Percentiles rank a stretch among this genome's conserved stretches.
phyloP scores from a whole-genome alignment of 1,139 yeast species.

The Kurtzmaniella quercitrusa region DNA sequence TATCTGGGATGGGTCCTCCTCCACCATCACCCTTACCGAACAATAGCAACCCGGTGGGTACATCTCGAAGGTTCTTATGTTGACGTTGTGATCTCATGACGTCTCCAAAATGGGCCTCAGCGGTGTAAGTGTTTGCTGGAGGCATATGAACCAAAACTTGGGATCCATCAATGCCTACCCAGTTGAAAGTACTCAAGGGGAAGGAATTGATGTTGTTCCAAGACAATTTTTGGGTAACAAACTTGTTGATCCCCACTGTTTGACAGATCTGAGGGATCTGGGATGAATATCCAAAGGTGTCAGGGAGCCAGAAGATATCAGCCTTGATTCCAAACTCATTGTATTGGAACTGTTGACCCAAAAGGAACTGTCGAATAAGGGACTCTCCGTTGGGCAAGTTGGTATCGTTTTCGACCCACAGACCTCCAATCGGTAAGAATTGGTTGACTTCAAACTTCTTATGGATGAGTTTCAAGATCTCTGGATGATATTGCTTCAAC shows the following conservation, averaged over 20 bases:
- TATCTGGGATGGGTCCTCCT: conserved; percentile 93
- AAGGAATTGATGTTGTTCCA: conserved; percentile 93
- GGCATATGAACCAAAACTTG: conserved; percentile 97
- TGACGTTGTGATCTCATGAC: conserved; percentile 74
- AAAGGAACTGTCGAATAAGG: conserved; percentile 77
- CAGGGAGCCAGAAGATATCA: conserved; percentile 89
- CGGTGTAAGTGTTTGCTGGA: conserved; percentile 93
- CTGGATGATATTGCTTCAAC: conserved; percentile 84
- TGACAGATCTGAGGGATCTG: conserved; percentile 94
- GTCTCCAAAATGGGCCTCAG: conserved; percentile 89
- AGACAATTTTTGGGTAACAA: conserved; percentile 87
- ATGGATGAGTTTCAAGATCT: conserved; percentile 57
- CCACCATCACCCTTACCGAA: conserved; percentile 98
- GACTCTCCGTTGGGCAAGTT: conserved; percentile 93
- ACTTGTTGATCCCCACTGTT: conserved; percentile 74
- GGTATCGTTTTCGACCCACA: conserved; percentile 98
- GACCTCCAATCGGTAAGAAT: conserved; percentile 89
- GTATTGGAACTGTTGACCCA: conserved; percentile 83
- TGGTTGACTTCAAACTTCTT: conserved; percentile 68
- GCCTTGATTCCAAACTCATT: conserved; percentile 75
- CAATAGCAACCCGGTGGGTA: conserved; percentile 73
- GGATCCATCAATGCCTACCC: conserved; percentile 93
- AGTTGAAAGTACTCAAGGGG: conserved; percentile 87
- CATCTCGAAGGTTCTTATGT: conserved; percentile 78
- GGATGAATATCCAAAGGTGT: conserved; percentile 93